Evolutionary conservation across 2,329 filamentous ascomycete genomes (phyloP).

Genomic region (Aspergillus ruber): DNA sequence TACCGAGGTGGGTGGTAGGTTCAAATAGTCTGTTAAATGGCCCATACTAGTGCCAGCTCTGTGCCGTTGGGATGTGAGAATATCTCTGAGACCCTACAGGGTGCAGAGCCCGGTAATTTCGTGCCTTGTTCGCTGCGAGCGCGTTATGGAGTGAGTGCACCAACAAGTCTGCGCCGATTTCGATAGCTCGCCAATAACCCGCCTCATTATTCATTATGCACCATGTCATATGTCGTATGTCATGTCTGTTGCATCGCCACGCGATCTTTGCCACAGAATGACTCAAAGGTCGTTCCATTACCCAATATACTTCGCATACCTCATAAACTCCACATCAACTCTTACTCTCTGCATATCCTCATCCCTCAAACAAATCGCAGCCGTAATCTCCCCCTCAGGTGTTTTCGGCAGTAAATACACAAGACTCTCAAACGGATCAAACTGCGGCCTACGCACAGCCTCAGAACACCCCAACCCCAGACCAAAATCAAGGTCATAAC

Average conservation of each 20-base stretch:
- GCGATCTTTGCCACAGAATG: background rate
- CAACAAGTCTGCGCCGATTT: too few species aligned
- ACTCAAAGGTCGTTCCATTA: conserved; percentile 8
- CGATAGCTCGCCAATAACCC: too few species aligned
- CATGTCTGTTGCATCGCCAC: background rate
- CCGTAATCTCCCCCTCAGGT: conserved; percentile 39
- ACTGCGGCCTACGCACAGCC: conserved; percentile 44
- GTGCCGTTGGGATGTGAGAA: too few species aligned
- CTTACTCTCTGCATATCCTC: conserved; percentile 44
- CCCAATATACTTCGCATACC: conserved; percentile 33
- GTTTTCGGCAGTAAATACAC: conserved; percentile 46
- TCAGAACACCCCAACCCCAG: conserved; percentile 44
- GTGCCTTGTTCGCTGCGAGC: too few species aligned
- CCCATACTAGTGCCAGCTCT: too few species aligned
- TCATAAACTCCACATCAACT: conserved; percentile 38
- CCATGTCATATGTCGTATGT: background rate
- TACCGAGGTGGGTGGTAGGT: too few species aligned
- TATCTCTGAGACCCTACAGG: too few species aligned
- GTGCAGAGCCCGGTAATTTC: too few species aligned
- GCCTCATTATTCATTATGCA: too few species aligned
- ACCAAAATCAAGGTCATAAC: conserved; percentile 40
- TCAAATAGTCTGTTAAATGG: too few species aligned
- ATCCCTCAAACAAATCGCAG: conserved; percentile 42
- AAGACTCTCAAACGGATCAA: conserved; percentile 42
- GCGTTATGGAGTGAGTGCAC: too few species aligned